These are phyloP conservation scores for Aspergillus pseudonomiae DNA, from an alignment of 2,329 filamentous ascomycete genomes.

Conservation along the genomic window DNA sequence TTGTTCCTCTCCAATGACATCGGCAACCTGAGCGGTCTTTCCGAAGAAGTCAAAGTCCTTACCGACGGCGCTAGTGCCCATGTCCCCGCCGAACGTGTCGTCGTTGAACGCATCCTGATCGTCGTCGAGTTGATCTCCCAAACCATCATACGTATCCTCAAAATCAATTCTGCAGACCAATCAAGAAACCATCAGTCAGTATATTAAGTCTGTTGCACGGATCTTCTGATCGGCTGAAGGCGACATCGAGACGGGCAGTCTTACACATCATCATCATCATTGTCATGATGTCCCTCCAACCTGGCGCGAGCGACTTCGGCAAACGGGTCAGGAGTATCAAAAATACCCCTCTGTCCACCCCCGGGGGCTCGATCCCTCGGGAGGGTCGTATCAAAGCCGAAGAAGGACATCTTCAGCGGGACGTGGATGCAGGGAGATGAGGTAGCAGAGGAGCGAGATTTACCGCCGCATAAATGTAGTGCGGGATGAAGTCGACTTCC, in stretches of 20 bases:
- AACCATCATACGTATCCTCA: conserved; percentile 94
- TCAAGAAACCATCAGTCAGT: neutral
- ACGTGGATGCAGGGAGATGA: conserved; percentile 13
- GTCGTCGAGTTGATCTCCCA: conserved; percentile 89
- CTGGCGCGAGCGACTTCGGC: conserved; percentile 70
- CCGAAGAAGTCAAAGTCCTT: conserved; percentile 98
- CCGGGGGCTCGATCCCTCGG: conserved; percentile 68
- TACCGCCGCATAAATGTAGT: conserved; percentile 27
- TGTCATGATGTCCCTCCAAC: conserved; percentile 48
- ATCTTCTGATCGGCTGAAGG: neutral
- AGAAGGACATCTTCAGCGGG: conserved; percentile 75
- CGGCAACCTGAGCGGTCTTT: conserved; percentile 81
- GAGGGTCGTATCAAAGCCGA: conserved; percentile 77
- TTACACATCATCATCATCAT: conserved; percentile 67
- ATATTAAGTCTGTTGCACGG: neutral
- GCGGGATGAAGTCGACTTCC: conserved; percentile 28
- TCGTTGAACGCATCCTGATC: conserved; percentile 94
- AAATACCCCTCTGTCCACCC: conserved; percentile 69
- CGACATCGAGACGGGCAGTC: conserved; percentile 40
- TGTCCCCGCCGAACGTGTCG: conserved; percentile 78
- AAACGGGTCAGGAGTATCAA: conserved; percentile 88
- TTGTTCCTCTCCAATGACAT: conserved; percentile 89
- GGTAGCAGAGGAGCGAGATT: conserved; percentile 15
- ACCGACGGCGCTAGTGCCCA: conserved; percentile 61
- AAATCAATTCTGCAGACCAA: conserved; percentile 69